Percentiles rank a stretch among this genome's conserved stretches.
Conservation (phyloP, 306 rosid species). For the Prunus davidiana region DNA sequence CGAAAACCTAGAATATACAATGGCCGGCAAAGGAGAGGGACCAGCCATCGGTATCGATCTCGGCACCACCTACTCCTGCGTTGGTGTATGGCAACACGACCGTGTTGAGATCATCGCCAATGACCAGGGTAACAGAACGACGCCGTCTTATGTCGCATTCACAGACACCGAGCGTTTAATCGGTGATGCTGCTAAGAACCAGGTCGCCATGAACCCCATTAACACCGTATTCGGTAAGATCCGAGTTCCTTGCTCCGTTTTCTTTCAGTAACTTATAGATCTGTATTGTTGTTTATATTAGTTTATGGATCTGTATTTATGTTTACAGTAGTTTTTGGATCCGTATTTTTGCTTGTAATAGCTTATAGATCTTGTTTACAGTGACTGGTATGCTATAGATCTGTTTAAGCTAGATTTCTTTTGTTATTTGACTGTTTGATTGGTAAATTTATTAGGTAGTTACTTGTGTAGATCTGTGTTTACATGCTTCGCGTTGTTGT, state of each 20-base stretch:
- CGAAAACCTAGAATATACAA: neutral
- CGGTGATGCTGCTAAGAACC: constrained; percentile 70
- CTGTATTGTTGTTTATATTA: neutral
- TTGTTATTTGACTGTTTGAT: no score
- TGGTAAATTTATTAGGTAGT: neutral
- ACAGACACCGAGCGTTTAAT: constrained; percentile 58
- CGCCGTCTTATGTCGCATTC: constrained; percentile 63
- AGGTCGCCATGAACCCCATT: constrained; percentile 60
- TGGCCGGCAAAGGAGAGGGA: constrained; percentile 74
- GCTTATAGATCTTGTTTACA: neutral
- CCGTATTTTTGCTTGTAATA: neutral
- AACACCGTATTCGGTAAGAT: constrained; percentile 66
- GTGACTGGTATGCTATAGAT: neutral
- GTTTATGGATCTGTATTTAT: neutral
- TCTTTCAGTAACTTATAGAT: neutral
- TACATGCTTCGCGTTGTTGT: no score
- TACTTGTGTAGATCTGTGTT: neutral
- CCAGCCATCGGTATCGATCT: constrained; percentile 75
- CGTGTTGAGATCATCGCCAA: constrained; percentile 71
- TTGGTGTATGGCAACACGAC: constrained; percentile 66
- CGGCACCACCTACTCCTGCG: constrained; percentile 67
- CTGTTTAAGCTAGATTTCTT: neutral
- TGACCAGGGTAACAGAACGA: constrained; percentile 69
- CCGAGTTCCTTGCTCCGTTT: neutral
- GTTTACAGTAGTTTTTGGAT: neutral